Conservation (phyloP, 2,329 filamentous ascomycete genomes). For the Blastomyces gilchristii region DNA sequence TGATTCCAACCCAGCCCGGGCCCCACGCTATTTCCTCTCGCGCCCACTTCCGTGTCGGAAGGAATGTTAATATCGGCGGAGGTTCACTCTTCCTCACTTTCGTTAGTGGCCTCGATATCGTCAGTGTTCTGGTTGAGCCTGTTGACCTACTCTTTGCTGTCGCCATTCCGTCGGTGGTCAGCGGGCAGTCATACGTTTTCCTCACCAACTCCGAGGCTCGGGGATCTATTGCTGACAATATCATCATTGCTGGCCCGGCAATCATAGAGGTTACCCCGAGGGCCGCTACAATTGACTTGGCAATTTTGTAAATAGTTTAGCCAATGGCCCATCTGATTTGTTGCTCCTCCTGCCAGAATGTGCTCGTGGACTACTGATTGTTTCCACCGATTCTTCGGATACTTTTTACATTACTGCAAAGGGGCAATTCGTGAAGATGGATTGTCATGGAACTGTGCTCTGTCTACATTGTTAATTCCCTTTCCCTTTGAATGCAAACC, state of each 20-base stretch:
- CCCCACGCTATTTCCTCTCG: conserved; percentile 13
- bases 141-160: conserved; percentile 15
- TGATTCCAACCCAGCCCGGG: conserved; percentile 24
- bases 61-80: conserved; percentile 5
- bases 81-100: conserved; percentile 19
- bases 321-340: not conserved
- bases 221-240: conserved; percentile 21
- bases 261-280: conserved; percentile 23
- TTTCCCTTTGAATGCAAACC: not conserved
- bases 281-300: conserved; percentile 8
- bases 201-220: conserved; percentile 19
- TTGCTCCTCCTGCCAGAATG: not conserved
- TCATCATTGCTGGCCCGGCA: conserved; percentile 25
- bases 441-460: not conserved
- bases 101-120: conserved; percentile 20
- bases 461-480: not conserved
- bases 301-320: conserved; percentile 6
- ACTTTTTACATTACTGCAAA: not conserved
- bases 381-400: not conserved
- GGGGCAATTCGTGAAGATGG: not conserved
- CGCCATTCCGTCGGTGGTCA: conserved; percentile 19
- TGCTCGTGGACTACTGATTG: not conserved
- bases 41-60: conserved; percentile 14
- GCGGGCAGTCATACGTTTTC: conserved; percentile 25
- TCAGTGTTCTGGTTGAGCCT: conserved; percentile 15